Conservation (phyloP, 306 rosid genomes). For the Vachellia collinsii region DNA sequence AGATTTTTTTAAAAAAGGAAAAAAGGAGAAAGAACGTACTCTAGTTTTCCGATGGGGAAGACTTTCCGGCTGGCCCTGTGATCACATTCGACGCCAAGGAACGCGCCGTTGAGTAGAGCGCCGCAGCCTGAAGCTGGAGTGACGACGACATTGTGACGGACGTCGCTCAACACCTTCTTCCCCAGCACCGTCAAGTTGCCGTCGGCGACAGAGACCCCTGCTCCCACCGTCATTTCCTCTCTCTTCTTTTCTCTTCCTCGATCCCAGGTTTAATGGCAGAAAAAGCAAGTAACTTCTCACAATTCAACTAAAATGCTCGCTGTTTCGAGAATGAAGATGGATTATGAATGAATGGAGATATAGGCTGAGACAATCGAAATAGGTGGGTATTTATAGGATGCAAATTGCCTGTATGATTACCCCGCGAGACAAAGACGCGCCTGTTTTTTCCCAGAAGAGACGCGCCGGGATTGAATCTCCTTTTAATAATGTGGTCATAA, state of each 20-base stretch:
- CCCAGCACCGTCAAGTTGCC: constrained; percentile 78
- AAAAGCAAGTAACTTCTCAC: not conserved
- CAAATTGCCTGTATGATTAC: not conserved
- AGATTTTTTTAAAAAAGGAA: too few relatives aligned
- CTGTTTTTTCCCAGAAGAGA: not conserved
- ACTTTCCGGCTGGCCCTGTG: constrained; percentile 66
- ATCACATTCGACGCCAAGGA: constrained; percentile 67
- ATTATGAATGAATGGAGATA: not conserved
- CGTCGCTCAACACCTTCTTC: constrained; percentile 55
- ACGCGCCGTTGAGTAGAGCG: constrained; percentile 70
- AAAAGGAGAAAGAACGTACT: constrained; percentile 46
- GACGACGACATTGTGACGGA: constrained; percentile 58
- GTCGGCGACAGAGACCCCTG: constrained; percentile 65
- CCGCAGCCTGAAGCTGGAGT: constrained; percentile 61
- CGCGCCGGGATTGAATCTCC: not conserved
- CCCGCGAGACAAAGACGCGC: not conserved
- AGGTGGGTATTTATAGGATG: not conserved
- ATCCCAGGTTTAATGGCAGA: not conserved
- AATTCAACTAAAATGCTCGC: not conserved
- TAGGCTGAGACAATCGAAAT: too few relatives aligned
- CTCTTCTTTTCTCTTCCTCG: not conserved
- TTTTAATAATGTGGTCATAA: not conserved
- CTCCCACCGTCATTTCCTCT: constrained; percentile 78
- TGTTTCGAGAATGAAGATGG: not conserved
- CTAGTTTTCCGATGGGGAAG: constrained; percentile 78